phyloP scores from a whole-genome alignment of 2,329 filamentous ascomycete species.

The Pezicula radicicola region DNA sequence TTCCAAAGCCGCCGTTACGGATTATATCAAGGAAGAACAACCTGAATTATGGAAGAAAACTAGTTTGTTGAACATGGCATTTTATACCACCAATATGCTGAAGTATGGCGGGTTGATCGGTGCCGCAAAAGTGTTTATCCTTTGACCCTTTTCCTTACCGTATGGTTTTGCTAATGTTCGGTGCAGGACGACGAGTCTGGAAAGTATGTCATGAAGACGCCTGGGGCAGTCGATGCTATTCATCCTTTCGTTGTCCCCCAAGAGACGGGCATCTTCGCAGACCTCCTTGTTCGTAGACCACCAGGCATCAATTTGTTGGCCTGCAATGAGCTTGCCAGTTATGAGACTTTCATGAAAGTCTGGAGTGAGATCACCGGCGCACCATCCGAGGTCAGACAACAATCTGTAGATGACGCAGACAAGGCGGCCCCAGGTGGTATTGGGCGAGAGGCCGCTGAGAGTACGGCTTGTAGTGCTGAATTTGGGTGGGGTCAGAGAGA shows the following conservation, averaged over 20 bases:
- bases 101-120: conserved; percentile 3
- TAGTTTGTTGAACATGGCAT: conserved; percentile 31
- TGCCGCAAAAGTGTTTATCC: neutral
- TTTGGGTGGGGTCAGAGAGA: conserved; percentile 33
- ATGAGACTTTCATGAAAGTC: conserved; percentile 12
- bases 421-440: conserved; percentile 24
- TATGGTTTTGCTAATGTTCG: neutral
- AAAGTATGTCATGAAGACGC: conserved; percentile 7
- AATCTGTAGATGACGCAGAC: conserved; percentile 20
- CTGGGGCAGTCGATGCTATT: conserved; percentile 7
- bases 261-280: conserved; percentile 29
- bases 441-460: conserved; percentile 31
- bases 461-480: conserved; percentile 30
- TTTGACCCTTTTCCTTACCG: neutral
- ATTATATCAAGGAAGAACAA: conserved; percentile 24
- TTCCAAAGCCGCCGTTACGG: conserved; percentile 27
- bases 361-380: conserved; percentile 17
- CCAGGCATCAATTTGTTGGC: conserved; percentile 18
- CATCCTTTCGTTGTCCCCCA: conserved; percentile 25
- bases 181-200: conserved; percentile 7
- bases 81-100: conserved; percentile 30
- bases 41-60: conserved; percentile 26
- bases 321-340: conserved; percentile 13
- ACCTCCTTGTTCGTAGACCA: conserved; percentile 14
- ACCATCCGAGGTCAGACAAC: conserved; percentile 5